Base-by-base conservation (phyloP, 2,329 filamentous ascomycete genomes). In the Davidsoniella virescens region DNA sequence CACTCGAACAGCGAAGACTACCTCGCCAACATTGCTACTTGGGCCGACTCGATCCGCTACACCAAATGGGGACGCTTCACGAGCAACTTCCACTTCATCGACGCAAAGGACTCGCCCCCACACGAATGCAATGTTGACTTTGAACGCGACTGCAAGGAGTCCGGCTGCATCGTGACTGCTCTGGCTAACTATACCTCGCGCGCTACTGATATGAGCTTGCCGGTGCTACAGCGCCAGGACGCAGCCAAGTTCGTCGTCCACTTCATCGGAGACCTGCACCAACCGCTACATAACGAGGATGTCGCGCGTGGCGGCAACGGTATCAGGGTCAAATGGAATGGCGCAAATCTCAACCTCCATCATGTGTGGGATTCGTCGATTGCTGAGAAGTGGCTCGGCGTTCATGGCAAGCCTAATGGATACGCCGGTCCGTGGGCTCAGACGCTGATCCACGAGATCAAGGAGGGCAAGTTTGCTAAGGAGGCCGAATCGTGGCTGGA, bases 351-450 rank as follows among this genome's bases (percentile, higher is more conserved):
- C 50, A 87, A 87, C 59, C 69, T 87, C 40, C 83, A 87, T 59
- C 72, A 80, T 52, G 75, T 85, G 14, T 87, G 82, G 82, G 83
- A 87, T 59, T 76, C 73, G 49, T 75, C 72, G 56, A 85, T 86
- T 54, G 71, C 76, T 0, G 79, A 83, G 64, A 75, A 79, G 59
- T 64, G 75, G 58, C 66, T 81, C 1, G 79, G 79, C 2, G 75
- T 70, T n/a, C 64, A 67, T 38, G 64, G 74, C 59, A 62, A 67
- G 63, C 61, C 71, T 1, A 76, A 72, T 52, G 61, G 62, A 4
- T 65, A 70, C 43, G 78, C 76, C 1, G 61, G 66, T 47, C 60
- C 60, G 40, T 83, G 79, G 74, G 75, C 79, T 1, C 64, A 66
- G n/a, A 63, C 68, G 49, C 68, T 85, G 18, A 69, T 70, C 5